These are phyloP conservation scores for Alternaria postmessia DNA, from an alignment of 2,329 filamentous ascomycete genomes.

Conservation along the genomic window DNA sequence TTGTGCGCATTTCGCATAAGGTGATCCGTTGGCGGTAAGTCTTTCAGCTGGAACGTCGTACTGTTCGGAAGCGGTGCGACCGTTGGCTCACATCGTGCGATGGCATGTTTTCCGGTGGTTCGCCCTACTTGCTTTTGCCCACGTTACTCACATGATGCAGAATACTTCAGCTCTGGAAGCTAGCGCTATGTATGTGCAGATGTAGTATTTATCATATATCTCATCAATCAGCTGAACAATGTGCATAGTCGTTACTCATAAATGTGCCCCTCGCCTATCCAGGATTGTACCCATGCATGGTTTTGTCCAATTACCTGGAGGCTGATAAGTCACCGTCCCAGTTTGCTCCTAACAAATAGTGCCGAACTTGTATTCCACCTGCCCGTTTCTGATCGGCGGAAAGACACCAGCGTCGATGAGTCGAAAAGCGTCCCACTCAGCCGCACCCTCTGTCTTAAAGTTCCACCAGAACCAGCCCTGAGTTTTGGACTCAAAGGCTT, in stretches of 20 bases:
- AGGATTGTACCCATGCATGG: not conserved
- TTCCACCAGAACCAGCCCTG: constrained; percentile 68
- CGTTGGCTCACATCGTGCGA: not conserved
- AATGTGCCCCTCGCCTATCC: not conserved
- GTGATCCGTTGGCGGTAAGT: not conserved
- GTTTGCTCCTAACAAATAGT: constrained; percentile 25
- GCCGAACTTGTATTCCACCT: constrained; percentile 34
- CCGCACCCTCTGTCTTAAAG: constrained; percentile 63
- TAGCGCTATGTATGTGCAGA: not conserved
- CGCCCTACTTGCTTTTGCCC: not conserved
- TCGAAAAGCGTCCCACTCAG: constrained; percentile 63
- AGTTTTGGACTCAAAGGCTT: constrained; percentile 59
- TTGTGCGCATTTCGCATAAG: not conserved
- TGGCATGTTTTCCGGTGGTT: not conserved
- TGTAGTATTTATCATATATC: not conserved
- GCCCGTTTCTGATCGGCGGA: constrained; percentile 44
- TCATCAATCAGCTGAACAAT: constrained; percentile 4
- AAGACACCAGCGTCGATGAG: constrained; percentile 62
- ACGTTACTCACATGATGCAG: not conserved
- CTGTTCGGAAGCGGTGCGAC: constrained; percentile 9
- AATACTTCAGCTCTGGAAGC: not conserved
- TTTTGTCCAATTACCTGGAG: not conserved
- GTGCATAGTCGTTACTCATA: not conserved
- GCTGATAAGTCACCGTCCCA: constrained; percentile 2
- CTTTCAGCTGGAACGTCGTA: not conserved